These are phyloP conservation scores for Alternaria incomplexa DNA, from an alignment of 2,329 filamentous ascomycete species.

Conservation along the genomic window DNA sequence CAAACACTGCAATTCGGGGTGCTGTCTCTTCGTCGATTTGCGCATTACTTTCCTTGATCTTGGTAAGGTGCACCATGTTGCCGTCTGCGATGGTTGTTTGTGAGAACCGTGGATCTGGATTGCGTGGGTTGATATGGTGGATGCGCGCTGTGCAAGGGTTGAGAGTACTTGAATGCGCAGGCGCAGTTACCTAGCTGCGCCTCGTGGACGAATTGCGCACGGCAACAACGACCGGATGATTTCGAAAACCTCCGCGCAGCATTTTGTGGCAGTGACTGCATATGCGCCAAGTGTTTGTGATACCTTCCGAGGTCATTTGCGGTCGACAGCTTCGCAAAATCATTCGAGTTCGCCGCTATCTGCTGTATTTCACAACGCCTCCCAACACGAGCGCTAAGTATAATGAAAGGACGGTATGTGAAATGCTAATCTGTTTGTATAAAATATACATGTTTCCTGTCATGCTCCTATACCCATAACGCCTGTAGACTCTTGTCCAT, in stretches of 20 bases:
- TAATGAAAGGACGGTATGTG: not conserved
- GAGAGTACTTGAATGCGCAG: not conserved
- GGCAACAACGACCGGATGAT: not conserved
- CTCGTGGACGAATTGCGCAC: not conserved
- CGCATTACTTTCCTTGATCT: slow-evolving; percentile 36
- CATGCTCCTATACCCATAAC: not conserved
- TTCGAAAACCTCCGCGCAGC: not conserved
- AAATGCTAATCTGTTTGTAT: not conserved
- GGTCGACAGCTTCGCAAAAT: not conserved
- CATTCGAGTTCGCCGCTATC: not conserved
- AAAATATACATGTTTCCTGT: not conserved
- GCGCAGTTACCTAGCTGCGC: not conserved
- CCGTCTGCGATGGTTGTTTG: no score
- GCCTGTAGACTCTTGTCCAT: not conserved
- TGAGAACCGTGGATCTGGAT: no score
- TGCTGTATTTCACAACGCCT: not conserved
- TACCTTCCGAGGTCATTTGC: not conserved
- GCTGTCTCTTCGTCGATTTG: slow-evolving; percentile 48
- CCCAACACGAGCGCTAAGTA: not conserved
- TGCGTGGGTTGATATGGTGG: not conserved
- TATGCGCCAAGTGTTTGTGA: not conserved
- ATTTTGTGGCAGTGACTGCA: not conserved
- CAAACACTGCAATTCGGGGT: slow-evolving; percentile 53
- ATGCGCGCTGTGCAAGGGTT: not conserved
- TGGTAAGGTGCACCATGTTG: not conserved